phyloP scores from a whole-genome alignment of 225 moss, liverwort and hornwort species.

The Polytrichum formosum region DNA sequence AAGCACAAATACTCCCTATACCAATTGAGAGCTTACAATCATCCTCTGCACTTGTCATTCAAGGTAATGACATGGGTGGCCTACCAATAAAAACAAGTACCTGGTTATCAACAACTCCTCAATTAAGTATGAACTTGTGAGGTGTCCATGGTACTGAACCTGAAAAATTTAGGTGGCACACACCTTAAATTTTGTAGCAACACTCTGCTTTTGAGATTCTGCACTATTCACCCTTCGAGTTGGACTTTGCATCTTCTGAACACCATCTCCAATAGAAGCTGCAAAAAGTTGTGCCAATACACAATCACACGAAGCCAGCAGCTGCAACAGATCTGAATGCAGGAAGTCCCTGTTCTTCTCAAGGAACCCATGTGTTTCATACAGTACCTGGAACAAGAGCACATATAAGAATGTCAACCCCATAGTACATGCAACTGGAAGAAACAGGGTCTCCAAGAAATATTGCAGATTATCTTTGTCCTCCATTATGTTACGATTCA shows the following conservation, averaged over 20 bases:
- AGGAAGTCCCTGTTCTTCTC: constrained; percentile 96
- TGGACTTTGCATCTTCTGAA: constrained; percentile 86
- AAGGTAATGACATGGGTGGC: no score
- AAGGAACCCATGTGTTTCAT: constrained; percentile 88
- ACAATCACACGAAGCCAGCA: constrained; percentile 79
- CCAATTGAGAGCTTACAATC: no score
- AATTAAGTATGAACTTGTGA: no score
- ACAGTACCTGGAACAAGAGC: constrained; percentile 68
- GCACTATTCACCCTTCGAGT: constrained; percentile 72
- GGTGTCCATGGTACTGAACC: no score
- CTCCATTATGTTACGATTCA: no score
- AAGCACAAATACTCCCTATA: no score
- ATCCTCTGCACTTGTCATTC: no score
- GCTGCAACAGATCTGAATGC: constrained; percentile 90
- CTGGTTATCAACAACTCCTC: no score
- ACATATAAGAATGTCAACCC: not conserved
- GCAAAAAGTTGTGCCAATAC: constrained; percentile 84
- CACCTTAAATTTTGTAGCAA: constrained; percentile 98
- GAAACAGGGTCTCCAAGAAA: no score
- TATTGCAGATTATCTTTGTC: no score
- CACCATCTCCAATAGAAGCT: constrained; percentile 82
- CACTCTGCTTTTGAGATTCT: constrained; percentile 96
- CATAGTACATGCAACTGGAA: no score
- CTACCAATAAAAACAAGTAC: no score
- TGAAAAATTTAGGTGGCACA: not conserved